These are phyloP conservation scores for Talaromyces rugulosus DNA, from an alignment of 2,329 filamentous ascomycete genomes.

Conservation along the genomic window DNA sequence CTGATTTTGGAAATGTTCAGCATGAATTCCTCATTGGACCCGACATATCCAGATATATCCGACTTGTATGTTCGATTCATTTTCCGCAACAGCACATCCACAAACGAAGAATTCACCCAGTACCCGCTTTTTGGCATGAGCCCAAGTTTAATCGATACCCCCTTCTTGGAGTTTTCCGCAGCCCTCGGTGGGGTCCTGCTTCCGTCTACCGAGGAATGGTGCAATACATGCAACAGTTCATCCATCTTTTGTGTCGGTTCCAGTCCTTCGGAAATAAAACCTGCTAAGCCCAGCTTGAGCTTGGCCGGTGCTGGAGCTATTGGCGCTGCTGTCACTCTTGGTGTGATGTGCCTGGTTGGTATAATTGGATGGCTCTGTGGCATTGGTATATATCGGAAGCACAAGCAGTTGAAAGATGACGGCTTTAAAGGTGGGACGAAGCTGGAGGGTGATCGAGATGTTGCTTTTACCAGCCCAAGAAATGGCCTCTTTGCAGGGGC, in stretches of 20 bases:
- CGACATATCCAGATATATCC: slow-evolving; percentile 35
- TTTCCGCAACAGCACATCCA: slow-evolving; percentile 53
- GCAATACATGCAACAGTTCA: slow-evolving; percentile 42
- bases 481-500: slow-evolving; percentile 29
- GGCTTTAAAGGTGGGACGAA: slow-evolving; percentile 56
- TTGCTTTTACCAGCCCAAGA: slow-evolving; percentile 40
- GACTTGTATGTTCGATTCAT: slow-evolving; percentile 55
- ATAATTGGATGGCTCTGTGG: slow-evolving; percentile 38
- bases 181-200: slow-evolving; percentile 43
- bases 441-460: slow-evolving; percentile 52
- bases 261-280: slow-evolving; percentile 16
- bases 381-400: slow-evolving; percentile 41
- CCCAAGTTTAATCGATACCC: slow-evolving; percentile 43
- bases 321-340: slow-evolving; percentile 51
- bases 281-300: slow-evolving; percentile 24
- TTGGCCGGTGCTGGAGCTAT: slow-evolving; percentile 53
- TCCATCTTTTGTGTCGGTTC: slow-evolving; percentile 50
- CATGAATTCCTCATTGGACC: slow-evolving; percentile 25
- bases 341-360: slow-evolving; percentile 40
- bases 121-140: slow-evolving; percentile 51
- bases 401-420: slow-evolving; percentile 37
- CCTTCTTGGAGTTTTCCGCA: slow-evolving; percentile 48
- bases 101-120: slow-evolving; percentile 25
- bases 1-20: slow-evolving; percentile 53
- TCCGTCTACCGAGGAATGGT: slow-evolving; percentile 49